Percentiles rank a stretch among this genome's conserved stretches.
Conservation (phyloP, 1,139 yeast genomes). For the Magnusiomyces fungicola region DNA sequence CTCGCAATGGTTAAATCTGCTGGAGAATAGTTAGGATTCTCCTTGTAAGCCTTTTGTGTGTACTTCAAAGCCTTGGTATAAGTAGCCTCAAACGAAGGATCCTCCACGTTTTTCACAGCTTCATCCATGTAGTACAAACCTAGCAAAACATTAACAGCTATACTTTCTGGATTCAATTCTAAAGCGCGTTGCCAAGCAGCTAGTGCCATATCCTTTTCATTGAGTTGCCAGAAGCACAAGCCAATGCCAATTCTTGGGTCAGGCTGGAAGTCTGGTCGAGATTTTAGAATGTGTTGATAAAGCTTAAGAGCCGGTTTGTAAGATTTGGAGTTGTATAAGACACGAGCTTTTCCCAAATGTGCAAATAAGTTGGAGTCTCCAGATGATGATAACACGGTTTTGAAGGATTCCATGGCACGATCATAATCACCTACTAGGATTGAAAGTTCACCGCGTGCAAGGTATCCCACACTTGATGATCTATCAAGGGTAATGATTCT, state of each 20-base stretch:
- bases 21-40: conserved; percentile 35
- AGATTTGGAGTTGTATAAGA: conserved; percentile 63
- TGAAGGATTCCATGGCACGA: conserved; percentile 43
- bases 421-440: conserved; percentile 59
- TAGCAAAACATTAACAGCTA: conserved; percentile 59
- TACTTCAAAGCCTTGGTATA: conserved; percentile 33
- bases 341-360: conserved; percentile 76
- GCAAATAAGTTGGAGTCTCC: conserved; percentile 60
- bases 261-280: conserved; percentile 67
- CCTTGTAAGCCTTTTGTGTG: conserved; percentile 35
- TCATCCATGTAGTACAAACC: conserved; percentile 61
- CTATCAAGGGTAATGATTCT: conserved; percentile 35
- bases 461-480: conserved; percentile 42
- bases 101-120: conserved; percentile 16
- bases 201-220: conserved; percentile 68
- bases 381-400: conserved; percentile 31
- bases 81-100: conserved; percentile 27
- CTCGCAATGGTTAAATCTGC: conserved; percentile 42
- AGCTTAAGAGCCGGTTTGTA: conserved; percentile 67
- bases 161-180: conserved; percentile 54
- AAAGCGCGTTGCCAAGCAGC: conserved; percentile 77
- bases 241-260: conserved; percentile 97
- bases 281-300: conserved; percentile 72
- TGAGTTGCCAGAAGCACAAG: conserved; percentile 83
- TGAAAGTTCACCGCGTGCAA: conserved; percentile 51